A percentile compares a stretch with the other conserved stretches of the same genome.
Conservation (phyloP, 768 basidiomycete species). For the Paxillus involutus region DNA sequence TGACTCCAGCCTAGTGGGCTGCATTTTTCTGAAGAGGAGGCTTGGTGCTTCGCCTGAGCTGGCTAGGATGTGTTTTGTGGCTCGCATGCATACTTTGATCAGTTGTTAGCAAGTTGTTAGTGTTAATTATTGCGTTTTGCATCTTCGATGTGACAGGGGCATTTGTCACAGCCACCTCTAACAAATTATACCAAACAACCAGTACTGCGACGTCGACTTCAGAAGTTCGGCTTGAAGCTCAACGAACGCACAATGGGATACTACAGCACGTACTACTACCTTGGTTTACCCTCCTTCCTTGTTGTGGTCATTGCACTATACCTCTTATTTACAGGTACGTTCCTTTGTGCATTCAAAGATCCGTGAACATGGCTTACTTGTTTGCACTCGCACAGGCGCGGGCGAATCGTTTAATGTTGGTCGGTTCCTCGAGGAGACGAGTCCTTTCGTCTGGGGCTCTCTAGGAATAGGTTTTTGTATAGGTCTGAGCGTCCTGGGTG, state of each 20-base stretch:
- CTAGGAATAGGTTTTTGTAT: constrained; percentile 91
- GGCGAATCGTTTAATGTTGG: constrained; percentile 95
- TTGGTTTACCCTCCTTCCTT: constrained; percentile 69
- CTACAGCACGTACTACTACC: constrained; percentile 52
- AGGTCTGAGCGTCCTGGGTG: constrained; percentile 90
- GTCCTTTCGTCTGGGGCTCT: constrained; percentile 90
- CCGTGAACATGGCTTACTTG: constrained; percentile 1
- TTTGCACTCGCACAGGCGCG: constrained; percentile 49
- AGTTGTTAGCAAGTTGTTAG: too few relatives aligned
- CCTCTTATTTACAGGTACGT: constrained; percentile 84
- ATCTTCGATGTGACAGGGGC: background rate
- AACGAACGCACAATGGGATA: constrained; percentile 23
- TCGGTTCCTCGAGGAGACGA: constrained; percentile 89
- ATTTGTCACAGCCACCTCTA: constrained; percentile 14
- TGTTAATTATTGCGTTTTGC: too few relatives aligned
- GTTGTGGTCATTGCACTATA: constrained; percentile 74
- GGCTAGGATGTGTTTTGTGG: too few relatives aligned
- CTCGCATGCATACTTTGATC: too few relatives aligned
- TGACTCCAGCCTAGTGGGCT: background rate
- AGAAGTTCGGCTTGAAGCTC: too few relatives aligned
- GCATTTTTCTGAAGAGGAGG: too few relatives aligned
- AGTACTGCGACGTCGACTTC: background rate
- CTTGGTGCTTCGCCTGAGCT: too few relatives aligned
- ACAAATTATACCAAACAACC: constrained; percentile 6
- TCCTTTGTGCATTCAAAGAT: background rate